These are phyloP conservation scores for Scenedesmus sp. DNA, from an alignment of 163 green algal species.

Conservation along the genomic window DNA sequence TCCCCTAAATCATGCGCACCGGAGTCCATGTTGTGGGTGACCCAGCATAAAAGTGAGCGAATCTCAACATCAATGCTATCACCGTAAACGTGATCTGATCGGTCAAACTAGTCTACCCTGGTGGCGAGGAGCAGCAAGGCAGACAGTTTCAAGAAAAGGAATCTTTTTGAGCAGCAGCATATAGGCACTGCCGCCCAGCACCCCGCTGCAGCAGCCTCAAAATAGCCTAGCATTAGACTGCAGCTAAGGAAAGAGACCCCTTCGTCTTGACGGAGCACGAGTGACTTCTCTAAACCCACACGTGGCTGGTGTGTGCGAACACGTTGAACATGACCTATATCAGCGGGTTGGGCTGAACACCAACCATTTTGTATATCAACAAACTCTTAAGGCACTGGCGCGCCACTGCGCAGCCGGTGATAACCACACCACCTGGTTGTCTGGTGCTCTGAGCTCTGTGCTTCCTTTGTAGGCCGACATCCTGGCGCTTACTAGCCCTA, in stretches of 20 bases:
- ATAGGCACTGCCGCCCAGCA: background rate
- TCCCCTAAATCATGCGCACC: conserved; percentile 1
- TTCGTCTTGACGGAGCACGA: background rate
- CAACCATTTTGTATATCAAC: too few relatives aligned
- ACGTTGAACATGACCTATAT: background rate
- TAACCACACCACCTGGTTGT: too few relatives aligned
- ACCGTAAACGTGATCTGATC: background rate
- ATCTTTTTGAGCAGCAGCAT: conserved; percentile 20
- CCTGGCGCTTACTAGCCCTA: too few relatives aligned
- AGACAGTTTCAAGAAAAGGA: background rate
- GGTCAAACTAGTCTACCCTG: background rate
- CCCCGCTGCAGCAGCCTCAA: background rate
- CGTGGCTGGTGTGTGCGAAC: background rate
- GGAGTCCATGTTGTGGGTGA: conserved; percentile 9
- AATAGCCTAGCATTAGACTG: background rate
- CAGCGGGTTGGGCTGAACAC: too few relatives aligned
- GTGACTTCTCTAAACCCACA: background rate
- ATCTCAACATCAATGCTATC: conserved; percentile 3
- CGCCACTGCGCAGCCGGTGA: too few relatives aligned
- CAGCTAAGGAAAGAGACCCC: background rate
- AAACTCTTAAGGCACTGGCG: too few relatives aligned
- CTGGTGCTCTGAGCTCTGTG: too few relatives aligned
- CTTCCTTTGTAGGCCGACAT: too few relatives aligned
- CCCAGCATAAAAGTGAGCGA: background rate
- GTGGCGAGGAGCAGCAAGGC: background rate